phyloP scores from a whole-genome alignment of 768 basidiomycete species.

The Clathrus columnatus region DNA sequence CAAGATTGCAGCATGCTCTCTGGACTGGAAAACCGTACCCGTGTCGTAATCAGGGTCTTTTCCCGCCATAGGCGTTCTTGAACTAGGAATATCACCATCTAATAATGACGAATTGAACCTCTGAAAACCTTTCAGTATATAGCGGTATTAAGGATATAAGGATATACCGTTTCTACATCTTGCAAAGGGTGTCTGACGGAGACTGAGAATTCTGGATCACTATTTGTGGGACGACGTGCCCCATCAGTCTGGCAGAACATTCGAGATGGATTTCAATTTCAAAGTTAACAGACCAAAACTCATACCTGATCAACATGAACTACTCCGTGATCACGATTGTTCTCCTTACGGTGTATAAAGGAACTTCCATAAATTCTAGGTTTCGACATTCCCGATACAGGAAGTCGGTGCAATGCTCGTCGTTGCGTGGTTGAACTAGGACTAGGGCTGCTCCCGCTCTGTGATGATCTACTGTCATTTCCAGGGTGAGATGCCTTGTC shows the following conservation, averaged over 20 bases:
- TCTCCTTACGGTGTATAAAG: neutral
- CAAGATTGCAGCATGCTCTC: neutral
- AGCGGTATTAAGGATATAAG: no score
- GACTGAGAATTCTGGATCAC: no score
- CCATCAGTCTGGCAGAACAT: neutral
- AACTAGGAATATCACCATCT: no score
- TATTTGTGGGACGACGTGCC: neutral
- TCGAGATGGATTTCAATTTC: neutral
- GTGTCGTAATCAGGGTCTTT: neutral
- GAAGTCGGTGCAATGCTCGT: constrained; percentile 56
- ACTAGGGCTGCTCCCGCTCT: constrained; percentile 37
- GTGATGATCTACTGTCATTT: constrained; percentile 39
- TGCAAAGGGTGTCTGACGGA: no score
- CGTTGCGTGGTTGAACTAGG: constrained; percentile 31
- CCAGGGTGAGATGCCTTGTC: constrained; percentile 24
- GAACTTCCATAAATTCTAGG: no score
- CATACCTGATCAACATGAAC: neutral
- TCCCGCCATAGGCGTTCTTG: constrained; percentile 47
- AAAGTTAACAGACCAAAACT: neutral
- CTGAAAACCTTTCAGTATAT: no score
- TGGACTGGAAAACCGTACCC: neutral
- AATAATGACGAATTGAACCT: no score
- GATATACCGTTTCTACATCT: no score
- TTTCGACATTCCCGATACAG: constrained; percentile 19
- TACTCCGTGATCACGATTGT: neutral